Evolutionary conservation across 345 rosid species (phyloP).

Genomic region (Citrus inodora): DNA sequence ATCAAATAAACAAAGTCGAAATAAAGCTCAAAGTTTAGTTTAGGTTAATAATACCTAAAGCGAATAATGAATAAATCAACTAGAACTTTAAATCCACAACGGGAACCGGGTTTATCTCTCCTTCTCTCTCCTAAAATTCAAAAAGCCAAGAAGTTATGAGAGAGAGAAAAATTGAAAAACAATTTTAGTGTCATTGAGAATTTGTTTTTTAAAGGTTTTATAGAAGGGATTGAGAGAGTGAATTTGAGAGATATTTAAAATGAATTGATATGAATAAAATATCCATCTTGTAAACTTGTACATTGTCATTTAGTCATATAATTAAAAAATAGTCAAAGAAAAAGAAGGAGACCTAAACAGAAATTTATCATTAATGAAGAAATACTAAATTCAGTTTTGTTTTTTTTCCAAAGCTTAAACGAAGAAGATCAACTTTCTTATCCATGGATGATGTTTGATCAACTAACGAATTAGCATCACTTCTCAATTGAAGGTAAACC

Average conservation of each 20-base stretch:
- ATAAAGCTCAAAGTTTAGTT: not conserved
- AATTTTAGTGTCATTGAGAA: not conserved
- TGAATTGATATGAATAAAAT: too few relatives aligned
- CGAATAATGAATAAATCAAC: not conserved
- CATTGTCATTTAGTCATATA: too few relatives aligned
- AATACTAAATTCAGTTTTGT: too few relatives aligned
- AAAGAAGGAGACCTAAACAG: too few relatives aligned
- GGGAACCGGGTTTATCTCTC: slow-evolving; percentile 20
- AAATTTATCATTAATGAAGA: too few relatives aligned
- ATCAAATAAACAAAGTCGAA: not conserved
- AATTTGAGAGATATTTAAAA: not conserved
- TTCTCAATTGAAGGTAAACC: too few relatives aligned
- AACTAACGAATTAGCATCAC: too few relatives aligned
- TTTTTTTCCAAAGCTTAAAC: too few relatives aligned
- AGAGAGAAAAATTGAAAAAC: not conserved
- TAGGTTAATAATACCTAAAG: slow-evolving; percentile 22
- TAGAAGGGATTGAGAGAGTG: not conserved
- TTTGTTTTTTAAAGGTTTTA: not conserved
- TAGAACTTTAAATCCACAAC: not conserved
- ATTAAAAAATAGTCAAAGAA: too few relatives aligned
- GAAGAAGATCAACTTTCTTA: too few relatives aligned
- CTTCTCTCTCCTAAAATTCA: not conserved
- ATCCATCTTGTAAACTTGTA: too few relatives aligned
- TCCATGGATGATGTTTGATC: too few relatives aligned
- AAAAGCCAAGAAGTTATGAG: not conserved